Evolutionary conservation across 352 stramenopile genomes (phyloP).

Genomic region (Globisporangium cylindrosporum): DNA sequence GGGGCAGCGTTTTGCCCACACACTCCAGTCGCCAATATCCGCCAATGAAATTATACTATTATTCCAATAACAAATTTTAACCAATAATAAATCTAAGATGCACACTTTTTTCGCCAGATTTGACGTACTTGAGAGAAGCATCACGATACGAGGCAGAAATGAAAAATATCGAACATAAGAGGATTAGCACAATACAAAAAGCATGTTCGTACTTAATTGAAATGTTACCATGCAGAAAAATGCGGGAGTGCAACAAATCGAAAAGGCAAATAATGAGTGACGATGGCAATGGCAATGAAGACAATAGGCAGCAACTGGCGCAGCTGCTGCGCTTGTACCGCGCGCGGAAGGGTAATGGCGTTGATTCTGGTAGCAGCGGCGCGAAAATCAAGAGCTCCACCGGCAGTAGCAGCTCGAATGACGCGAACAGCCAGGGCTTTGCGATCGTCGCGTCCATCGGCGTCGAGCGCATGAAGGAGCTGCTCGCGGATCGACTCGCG

Average conservation of each 20-base stretch:
- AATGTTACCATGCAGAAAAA: not conserved
- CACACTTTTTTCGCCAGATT: constrained; percentile 7
- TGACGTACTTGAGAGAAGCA: constrained; percentile 17
- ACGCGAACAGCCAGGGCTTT: constrained; percentile 12
- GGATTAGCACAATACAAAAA: constrained; percentile 6
- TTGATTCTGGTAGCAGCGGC: not conserved
- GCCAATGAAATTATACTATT: not conserved
- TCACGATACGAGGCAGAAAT: constrained; percentile 3
- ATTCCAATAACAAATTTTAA: not conserved
- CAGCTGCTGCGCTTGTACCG: constrained; percentile 31
- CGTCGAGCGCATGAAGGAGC: constrained; percentile 23
- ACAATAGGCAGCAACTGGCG: constrained; percentile 8
- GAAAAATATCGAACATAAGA: constrained; percentile 16
- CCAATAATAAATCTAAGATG: constrained; percentile 2
- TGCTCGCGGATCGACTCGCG: constrained; percentile 23
- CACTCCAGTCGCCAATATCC: constrained; percentile 12
- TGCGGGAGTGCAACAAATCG: constrained; percentile 10
- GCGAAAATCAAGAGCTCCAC: not conserved
- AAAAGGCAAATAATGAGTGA: not conserved
- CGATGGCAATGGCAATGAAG: not conserved
- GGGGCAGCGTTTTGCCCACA: constrained; percentile 16
- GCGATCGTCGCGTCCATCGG: constrained; percentile 19
- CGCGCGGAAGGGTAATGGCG: constrained; percentile 6
- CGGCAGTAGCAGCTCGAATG: not conserved
- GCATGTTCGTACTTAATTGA: not conserved